Evolutionary conservation across 164 flowering plant species (phyloP).

Genomic region (Berberis vulgaris): DNA sequence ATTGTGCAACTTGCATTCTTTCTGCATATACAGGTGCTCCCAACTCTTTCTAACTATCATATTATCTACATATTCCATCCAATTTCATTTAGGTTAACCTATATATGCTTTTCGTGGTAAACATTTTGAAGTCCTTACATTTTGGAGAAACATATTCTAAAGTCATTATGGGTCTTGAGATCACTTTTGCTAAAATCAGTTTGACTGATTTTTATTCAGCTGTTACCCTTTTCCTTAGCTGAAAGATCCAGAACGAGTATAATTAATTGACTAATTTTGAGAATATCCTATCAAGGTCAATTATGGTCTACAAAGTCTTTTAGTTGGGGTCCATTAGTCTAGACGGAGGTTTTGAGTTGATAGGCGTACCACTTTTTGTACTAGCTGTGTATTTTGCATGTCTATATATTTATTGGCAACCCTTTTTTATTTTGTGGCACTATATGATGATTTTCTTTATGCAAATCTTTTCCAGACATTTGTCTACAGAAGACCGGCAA

Average conservation of each 20-base stretch:
- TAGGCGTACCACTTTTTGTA: background rate
- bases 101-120: too few species aligned
- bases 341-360: background rate
- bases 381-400: background rate
- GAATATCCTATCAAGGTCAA: background rate
- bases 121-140: too few species aligned
- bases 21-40: slow-evolving; percentile 74
- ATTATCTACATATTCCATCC: background rate
- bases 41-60: background rate
- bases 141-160: too few species aligned
- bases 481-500: slow-evolving; percentile 58
- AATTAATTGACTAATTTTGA: background rate
- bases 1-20: slow-evolving; percentile 90
- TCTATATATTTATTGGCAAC: background rate
- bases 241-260: too few species aligned
- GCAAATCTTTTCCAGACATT: slow-evolving; percentile 42
- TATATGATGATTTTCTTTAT: slow-evolving; percentile 1
- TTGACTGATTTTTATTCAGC: too few species aligned
- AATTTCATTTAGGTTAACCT: background rate
- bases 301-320: background rate
- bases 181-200: too few species aligned
- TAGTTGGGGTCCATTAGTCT: background rate
- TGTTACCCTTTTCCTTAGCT: too few species aligned
- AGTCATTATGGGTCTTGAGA: too few species aligned
- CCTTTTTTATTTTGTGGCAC: background rate